Conservation (phyloP, 192 early-diverging fungal genomes). For the Chytriomyces sp. region DNA sequence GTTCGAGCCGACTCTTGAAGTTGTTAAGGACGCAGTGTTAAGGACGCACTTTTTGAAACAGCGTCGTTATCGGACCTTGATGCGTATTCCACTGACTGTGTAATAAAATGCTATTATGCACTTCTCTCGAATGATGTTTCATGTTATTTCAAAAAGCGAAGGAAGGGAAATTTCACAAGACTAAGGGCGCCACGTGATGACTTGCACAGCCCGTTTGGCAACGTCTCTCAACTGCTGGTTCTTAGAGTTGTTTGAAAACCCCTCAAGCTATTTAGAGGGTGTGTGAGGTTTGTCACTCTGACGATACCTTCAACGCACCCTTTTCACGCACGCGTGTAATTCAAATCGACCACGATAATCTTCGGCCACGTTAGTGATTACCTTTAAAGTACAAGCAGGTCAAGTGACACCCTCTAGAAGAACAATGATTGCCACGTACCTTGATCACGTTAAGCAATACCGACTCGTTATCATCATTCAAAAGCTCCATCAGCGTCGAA, state of each 20-base stretch:
- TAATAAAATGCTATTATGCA: too few species aligned
- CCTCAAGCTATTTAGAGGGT: conserved; percentile 36
- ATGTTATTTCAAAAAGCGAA: too few species aligned
- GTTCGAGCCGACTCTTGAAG: too few species aligned
- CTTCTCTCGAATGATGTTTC: too few species aligned
- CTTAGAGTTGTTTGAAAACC: conserved; percentile 28
- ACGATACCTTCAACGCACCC: conserved; percentile 36
- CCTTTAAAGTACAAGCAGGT: conserved; percentile 3
- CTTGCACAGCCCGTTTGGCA: conserved; percentile 49
- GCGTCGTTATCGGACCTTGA: too few species aligned
- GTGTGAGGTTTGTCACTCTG: background rate
- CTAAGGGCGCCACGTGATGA: conserved; percentile 61
- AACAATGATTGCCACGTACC: background rate
- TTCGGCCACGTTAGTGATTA: conserved; percentile 59
- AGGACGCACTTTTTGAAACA: too few species aligned
- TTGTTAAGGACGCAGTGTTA: too few species aligned
- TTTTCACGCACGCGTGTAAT: conserved; percentile 49
- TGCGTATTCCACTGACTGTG: too few species aligned
- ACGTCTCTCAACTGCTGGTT: conserved; percentile 49
- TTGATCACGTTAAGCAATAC: conserved; percentile 56
- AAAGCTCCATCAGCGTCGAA: conserved; percentile 37
- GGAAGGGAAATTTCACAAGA: too few species aligned
- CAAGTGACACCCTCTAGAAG: background rate
- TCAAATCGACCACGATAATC: conserved; percentile 63
- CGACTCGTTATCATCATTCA: conserved; percentile 52